Conservation (phyloP, 108 stramenopile genomes). For the Fistulifera pelliculosa region DNA sequence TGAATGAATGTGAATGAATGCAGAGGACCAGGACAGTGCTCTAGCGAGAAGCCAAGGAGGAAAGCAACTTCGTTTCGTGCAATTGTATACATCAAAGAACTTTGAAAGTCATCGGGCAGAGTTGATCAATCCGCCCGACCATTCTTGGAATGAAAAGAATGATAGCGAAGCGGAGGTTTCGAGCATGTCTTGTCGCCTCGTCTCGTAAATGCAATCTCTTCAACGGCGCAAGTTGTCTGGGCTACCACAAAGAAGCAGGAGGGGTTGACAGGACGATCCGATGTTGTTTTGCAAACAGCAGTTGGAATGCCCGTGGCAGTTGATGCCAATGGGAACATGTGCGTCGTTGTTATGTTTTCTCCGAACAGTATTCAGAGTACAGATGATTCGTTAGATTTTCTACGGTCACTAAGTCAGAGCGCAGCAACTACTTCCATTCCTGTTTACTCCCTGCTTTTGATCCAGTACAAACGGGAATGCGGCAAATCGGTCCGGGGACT, state of each 20-base stretch:
- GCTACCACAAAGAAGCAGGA: conserved; percentile 80
- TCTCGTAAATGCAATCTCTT: conserved; percentile 87
- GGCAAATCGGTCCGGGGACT: conserved; percentile 14
- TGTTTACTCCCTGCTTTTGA: conserved; percentile 73
- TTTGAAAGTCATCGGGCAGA: conserved; percentile 73
- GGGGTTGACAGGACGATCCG: conserved; percentile 86
- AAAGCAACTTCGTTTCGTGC: conserved; percentile 70
- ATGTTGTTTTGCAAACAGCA: conserved; percentile 92
- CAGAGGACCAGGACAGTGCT: conserved; percentile 20
- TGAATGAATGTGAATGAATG: background rate
- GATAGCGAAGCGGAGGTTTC: conserved; percentile 17
- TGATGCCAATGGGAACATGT: conserved; percentile 78
- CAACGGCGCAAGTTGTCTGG: conserved; percentile 92
- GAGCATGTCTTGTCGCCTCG: conserved; percentile 80
- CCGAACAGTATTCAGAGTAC: conserved; percentile 79
- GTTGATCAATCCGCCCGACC: conserved; percentile 60
- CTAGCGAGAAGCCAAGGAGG: conserved; percentile 1
- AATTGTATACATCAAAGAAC: conserved; percentile 91
- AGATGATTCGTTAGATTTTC: conserved; percentile 74
- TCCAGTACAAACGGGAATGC: conserved; percentile 17
- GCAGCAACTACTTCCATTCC: conserved; percentile 70
- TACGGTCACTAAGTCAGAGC: conserved; percentile 70
- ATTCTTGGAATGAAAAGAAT: conserved; percentile 38
- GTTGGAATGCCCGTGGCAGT: conserved; percentile 93
- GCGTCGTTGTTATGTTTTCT: conserved; percentile 88